These are phyloP conservation scores for Flaveria brownii DNA, from an alignment of 129 eudicot species.

Conservation along the genomic window DNA sequence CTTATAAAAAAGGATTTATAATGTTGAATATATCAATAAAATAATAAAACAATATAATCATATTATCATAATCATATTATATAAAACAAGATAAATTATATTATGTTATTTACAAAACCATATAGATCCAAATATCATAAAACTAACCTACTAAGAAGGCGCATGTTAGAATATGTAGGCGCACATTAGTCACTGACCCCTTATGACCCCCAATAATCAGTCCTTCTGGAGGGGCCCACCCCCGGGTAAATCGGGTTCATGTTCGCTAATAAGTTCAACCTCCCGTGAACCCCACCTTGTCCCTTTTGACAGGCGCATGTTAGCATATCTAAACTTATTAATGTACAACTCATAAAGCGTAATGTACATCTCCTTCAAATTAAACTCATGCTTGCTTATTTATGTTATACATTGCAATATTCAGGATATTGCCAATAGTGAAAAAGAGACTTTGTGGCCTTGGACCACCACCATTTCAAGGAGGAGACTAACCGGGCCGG, in stretches of 20 bases:
- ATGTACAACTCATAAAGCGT: slow-evolving; percentile 21
- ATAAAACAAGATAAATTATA: not conserved
- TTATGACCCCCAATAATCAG: slow-evolving; percentile 28
- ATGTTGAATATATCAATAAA: not conserved
- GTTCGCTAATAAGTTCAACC: slow-evolving; percentile 30
- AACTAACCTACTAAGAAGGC: not conserved
- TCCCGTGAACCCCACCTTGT: slow-evolving; percentile 37
- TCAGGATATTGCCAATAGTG: slow-evolving; percentile 24
- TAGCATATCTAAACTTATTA: slow-evolving; percentile 10
- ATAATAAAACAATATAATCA: not conserved
- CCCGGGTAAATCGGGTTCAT: slow-evolving; percentile 32
- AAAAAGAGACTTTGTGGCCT: slow-evolving; percentile 10
- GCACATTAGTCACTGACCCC: slow-evolving; percentile 27
- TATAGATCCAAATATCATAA: not conserved
- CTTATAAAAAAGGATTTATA: not conserved
- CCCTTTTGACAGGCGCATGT: slow-evolving; percentile 36
- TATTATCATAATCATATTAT: not conserved
- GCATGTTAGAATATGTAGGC: slow-evolving; percentile 18
- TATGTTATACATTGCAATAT: slow-evolving; percentile 13
- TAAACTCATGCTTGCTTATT: slow-evolving; percentile 10
- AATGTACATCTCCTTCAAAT: not conserved
- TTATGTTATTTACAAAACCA: not conserved
- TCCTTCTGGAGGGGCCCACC: slow-evolving; percentile 34
- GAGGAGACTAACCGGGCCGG: slow-evolving; percentile 55
- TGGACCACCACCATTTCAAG: slow-evolving; percentile 21